These are phyloP conservation scores for Themeda triandra DNA, from an alignment of 176 grass and related monocot genomes.

Conservation along the genomic window DNA sequence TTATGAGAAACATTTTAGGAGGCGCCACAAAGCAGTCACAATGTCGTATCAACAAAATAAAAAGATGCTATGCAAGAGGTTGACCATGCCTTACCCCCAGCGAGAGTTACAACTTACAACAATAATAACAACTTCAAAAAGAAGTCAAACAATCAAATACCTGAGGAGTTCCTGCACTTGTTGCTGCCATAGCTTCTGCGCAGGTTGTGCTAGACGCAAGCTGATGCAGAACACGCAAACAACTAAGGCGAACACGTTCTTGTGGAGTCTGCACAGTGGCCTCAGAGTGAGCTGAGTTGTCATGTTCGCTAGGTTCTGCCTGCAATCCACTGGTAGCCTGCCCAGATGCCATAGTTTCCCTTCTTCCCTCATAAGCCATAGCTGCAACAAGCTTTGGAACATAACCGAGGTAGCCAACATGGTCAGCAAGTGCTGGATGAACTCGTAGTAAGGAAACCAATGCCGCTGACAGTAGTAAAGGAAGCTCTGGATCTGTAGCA, in stretches of 20 bases:
- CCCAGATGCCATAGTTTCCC: conserved; percentile 80
- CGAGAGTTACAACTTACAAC: conserved; percentile 9
- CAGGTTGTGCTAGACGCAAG: conserved; percentile 95
- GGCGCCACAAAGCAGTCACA: not conserved
- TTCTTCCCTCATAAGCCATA: conserved; percentile 93
- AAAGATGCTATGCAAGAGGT: not conserved
- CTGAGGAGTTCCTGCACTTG: conserved; percentile 98
- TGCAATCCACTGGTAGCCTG: conserved; percentile 44
- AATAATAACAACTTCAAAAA: not conserved
- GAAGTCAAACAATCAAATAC: conserved; percentile 40
- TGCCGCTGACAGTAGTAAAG: conserved; percentile 90
- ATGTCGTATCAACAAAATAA: not conserved
- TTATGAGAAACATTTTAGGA: not conserved
- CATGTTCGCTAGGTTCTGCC: conserved; percentile 36
- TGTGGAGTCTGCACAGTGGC: conserved; percentile 62
- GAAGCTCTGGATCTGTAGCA: conserved; percentile 83
- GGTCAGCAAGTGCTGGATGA: conserved; percentile 94
- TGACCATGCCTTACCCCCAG: not conserved
- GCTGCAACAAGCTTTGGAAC: conserved; percentile 95
- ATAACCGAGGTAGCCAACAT: conserved; percentile 99
- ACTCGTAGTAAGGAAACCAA: conserved; percentile 93
- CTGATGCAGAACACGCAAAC: conserved; percentile 93
- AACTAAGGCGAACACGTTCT: conserved; percentile 96
- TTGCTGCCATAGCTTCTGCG: conserved; percentile 98
- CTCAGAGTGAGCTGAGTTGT: conserved; percentile 42